Conservation (phyloP, 257 asterid species). For the Rubia yunnanensis region DNA sequence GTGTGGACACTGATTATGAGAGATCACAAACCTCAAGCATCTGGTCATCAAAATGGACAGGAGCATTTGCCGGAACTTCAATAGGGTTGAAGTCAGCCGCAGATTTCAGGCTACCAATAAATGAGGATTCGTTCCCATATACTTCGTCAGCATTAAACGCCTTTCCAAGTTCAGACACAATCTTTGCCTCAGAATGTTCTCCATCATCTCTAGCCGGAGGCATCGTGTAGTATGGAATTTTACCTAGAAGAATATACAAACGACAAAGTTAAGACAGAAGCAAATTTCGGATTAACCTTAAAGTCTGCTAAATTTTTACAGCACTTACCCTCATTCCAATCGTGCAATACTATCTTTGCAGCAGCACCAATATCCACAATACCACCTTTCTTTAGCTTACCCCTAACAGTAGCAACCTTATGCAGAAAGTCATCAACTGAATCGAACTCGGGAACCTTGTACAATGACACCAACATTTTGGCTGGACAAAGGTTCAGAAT, state of each 20-base stretch:
- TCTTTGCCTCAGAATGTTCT: slow-evolving; percentile 60
- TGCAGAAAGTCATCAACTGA: slow-evolving; percentile 85
- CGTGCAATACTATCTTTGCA: slow-evolving; percentile 86
- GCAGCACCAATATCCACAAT: slow-evolving; percentile 69
- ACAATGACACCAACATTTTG: slow-evolving; percentile 49
- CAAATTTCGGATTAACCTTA: background rate
- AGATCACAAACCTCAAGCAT: slow-evolving; percentile 59
- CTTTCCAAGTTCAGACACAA: slow-evolving; percentile 71
- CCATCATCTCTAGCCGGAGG: slow-evolving; percentile 66
- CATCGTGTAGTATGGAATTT: slow-evolving; percentile 91
- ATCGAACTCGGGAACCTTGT: slow-evolving; percentile 67
- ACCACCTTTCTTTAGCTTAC: slow-evolving; percentile 91
- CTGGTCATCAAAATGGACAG: slow-evolving; percentile 53
- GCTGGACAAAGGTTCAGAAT: slow-evolving; percentile 81
- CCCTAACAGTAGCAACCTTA: slow-evolving; percentile 76
- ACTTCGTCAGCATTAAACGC: slow-evolving; percentile 76
- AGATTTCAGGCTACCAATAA: slow-evolving; percentile 94
- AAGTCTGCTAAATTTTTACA: background rate
- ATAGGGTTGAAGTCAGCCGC: slow-evolving; percentile 59
- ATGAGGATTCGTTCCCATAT: slow-evolving; percentile 73
- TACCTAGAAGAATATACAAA: slow-evolving; percentile 42
- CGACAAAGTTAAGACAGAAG: background rate
- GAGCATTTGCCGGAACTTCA: slow-evolving; percentile 63
- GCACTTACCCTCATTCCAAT: slow-evolving; percentile 86
- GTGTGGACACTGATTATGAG: background rate